A percentile compares a stretch with the other conserved stretches of the same genome.
Evolutionary conservation across 768 basidiomycete species (phyloP).

Genomic region (Suillus lakei): DNA sequence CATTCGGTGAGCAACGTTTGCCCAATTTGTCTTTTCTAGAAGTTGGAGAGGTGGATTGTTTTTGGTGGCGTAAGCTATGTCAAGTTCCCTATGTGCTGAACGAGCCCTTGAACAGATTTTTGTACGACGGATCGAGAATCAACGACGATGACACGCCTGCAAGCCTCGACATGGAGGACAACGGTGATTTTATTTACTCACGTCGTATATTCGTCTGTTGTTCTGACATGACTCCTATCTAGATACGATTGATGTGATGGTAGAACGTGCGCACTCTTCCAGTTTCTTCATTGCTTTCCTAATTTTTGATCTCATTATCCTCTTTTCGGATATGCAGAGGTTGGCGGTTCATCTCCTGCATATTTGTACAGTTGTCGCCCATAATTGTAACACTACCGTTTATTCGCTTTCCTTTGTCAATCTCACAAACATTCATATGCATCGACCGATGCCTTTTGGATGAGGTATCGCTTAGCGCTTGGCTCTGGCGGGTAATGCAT

Average conservation of each 20-base stretch:
- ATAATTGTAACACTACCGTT: constrained; percentile 18
- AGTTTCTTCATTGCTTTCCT: constrained; percentile 16
- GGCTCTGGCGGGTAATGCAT: no score
- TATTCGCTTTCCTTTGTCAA: constrained; percentile 10
- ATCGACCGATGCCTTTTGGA: background rate
- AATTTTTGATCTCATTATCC: constrained; percentile 3
- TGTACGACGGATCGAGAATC: constrained; percentile 90
- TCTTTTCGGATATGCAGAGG: constrained; percentile 38
- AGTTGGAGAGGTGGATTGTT: background rate
- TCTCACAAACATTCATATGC: background rate
- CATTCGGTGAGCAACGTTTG: constrained; percentile 72
- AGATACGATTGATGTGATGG: constrained; percentile 97
- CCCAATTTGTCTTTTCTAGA: background rate
- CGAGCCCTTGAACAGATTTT: constrained; percentile 58
- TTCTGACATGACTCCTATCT: constrained; percentile 12
- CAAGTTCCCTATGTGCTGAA: background rate
- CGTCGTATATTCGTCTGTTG: constrained; percentile 8
- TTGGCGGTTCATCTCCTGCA: constrained; percentile 42
- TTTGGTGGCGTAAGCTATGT: background rate
- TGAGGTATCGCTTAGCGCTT: background rate
- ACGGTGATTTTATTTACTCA: constrained; percentile 54
- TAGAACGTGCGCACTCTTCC: constrained; percentile 75
- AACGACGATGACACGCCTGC: constrained; percentile 87
- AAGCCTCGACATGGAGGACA: constrained; percentile 88
- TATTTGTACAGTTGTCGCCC: constrained; percentile 17